Conservation (phyloP, 371 early-diverging fungal genomes). For the Mortierella sp. region DNA sequence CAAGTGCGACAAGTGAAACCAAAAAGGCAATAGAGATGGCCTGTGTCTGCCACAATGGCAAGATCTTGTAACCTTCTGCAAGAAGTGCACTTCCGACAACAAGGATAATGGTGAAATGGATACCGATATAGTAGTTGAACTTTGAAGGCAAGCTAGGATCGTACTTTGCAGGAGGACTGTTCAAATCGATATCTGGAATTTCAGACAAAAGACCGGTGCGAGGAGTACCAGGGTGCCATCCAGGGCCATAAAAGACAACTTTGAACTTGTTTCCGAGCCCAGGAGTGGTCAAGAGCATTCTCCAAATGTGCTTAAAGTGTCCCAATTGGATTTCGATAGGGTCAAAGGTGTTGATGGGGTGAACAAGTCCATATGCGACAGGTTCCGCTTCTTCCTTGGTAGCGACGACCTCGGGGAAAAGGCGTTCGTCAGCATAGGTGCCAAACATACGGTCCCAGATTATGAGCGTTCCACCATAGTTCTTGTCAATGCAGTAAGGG, state of each 20-base stretch:
- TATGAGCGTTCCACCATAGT: slow-evolving; percentile 69
- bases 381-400: slow-evolving; percentile 57
- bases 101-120: slow-evolving; percentile 56
- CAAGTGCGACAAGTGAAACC: slow-evolving; percentile 33
- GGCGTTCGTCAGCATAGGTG: slow-evolving; percentile 64
- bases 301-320: slow-evolving; percentile 61
- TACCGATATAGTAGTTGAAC: slow-evolving; percentile 56
- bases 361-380: slow-evolving; percentile 67
- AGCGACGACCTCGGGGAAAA: slow-evolving; percentile 46
- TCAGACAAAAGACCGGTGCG: slow-evolving; percentile 62
- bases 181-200: slow-evolving; percentile 60
- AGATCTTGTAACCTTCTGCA: slow-evolving; percentile 51
- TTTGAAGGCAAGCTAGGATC: slow-evolving; percentile 58
- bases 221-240: slow-evolving; percentile 66
- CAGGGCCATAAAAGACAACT: slow-evolving; percentile 69
- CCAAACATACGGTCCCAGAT: slow-evolving; percentile 73
- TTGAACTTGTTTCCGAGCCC: slow-evolving; percentile 61
- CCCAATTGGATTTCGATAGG: slow-evolving; percentile 64
- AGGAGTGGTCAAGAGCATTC: slow-evolving; percentile 54
- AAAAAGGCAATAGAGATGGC: slow-evolving; percentile 35
- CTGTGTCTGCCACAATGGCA: slow-evolving; percentile 48
- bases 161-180: slow-evolving; percentile 62
- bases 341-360: slow-evolving; percentile 70
- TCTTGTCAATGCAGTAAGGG: slow-evolving; percentile 73
- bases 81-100: slow-evolving; percentile 44